Evolutionary conservation across 2,329 filamentous ascomycete genomes (phyloP).

Genomic region (Trichoderma lentiforme): DNA sequence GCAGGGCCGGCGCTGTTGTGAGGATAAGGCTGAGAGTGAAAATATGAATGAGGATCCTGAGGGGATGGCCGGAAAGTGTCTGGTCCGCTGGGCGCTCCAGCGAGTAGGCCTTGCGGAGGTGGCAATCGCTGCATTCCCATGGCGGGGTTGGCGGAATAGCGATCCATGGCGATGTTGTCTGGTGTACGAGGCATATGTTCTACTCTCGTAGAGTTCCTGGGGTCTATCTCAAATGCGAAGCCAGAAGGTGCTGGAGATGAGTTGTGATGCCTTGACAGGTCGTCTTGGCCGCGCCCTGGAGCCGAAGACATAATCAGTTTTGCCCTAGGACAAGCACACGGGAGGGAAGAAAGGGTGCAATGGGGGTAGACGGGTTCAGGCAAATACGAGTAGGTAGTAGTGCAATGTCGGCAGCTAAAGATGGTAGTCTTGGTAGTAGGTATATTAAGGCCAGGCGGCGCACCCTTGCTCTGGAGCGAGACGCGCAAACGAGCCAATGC

Average conservation of each 20-base stretch:
- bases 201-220: constrained; percentile 18
- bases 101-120: constrained; percentile 24
- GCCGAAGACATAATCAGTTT: constrained; percentile 20
- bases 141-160: constrained; percentile 19
- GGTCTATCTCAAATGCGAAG: constrained; percentile 21
- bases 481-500: constrained; percentile 22
- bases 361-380: background rate
- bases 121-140: constrained; percentile 18
- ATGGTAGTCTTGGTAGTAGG: constrained; percentile 8
- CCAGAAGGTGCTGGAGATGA: constrained; percentile 24
- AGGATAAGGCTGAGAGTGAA: background rate
- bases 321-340: constrained; percentile 2
- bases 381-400: background rate
- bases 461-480: constrained; percentile 20
- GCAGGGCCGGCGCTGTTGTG: background rate
- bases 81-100: constrained; percentile 21
- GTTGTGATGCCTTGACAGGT: constrained; percentile 17
- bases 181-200: constrained; percentile 28
- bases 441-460: constrained; percentile 16
- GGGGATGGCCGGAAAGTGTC: constrained; percentile 15
- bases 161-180: constrained; percentile 24
- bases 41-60: constrained; percentile 18
- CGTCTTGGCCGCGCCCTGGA: constrained; percentile 15
- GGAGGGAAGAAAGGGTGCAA: background rate
- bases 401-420: constrained; percentile 6